phyloP scores from a whole-genome alignment of 1,139 yeast genomes.

The Cylindricascospora bacillispora region DNA sequence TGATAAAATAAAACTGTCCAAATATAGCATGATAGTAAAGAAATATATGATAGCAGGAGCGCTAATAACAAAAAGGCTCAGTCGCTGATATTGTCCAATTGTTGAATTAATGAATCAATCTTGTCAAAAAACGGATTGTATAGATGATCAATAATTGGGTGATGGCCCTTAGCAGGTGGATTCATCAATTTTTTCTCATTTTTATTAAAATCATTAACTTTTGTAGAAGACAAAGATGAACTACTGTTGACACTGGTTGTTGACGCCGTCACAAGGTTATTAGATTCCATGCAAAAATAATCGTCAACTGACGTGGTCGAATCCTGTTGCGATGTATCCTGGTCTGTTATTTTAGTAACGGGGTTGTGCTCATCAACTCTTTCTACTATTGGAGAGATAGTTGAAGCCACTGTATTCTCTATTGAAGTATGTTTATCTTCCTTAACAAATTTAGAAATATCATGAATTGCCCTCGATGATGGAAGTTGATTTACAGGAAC shows the following conservation, averaged over 20 bases:
- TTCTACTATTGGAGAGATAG: background rate
- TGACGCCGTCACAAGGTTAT: constrained; percentile 10
- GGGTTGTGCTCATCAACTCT: background rate
- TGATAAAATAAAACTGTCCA: too few relatives aligned
- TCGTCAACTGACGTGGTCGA: constrained; percentile 9
- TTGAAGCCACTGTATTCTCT: background rate
- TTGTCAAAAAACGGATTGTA: constrained; percentile 38
- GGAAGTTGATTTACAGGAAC: constrained; percentile 13
- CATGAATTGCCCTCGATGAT: constrained; percentile 22
- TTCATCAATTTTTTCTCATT: constrained; percentile 3
- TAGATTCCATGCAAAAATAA: constrained; percentile 15
- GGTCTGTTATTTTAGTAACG: background rate
- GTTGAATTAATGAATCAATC: constrained; percentile 32
- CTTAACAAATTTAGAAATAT: constrained; percentile 17
- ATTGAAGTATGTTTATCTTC: background rate
- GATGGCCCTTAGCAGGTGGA: constrained; percentile 9
- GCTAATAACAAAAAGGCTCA: too few relatives aligned
- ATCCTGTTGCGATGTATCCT: background rate
- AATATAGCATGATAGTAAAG: too few relatives aligned
- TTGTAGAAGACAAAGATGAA: constrained; percentile 8
- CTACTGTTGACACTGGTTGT: constrained; percentile 16
- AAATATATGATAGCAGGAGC: too few relatives aligned
- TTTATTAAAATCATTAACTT: too few relatives aligned
- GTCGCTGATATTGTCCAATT: constrained; percentile 18
- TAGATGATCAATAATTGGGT: constrained; percentile 34